Conservation (phyloP, 345 rosid species). For the Citrus trifoliata region DNA sequence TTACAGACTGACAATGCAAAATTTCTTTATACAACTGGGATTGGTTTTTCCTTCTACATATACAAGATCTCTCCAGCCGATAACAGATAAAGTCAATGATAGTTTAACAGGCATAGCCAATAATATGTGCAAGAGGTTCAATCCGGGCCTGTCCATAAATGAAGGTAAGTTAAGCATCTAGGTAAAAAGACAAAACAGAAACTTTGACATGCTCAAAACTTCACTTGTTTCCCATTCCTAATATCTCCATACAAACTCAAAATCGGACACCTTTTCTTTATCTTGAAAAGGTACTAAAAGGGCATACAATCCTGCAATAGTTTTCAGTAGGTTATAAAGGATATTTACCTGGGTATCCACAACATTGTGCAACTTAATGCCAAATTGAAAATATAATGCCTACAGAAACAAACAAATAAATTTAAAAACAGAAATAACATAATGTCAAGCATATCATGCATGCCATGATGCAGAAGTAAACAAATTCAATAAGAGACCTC, state of each 20-base stretch:
- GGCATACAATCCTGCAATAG: slow-evolving; percentile 1
- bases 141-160: neutral
- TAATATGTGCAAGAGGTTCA: neutral
- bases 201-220: neutral
- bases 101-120: neutral
- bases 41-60: neutral
- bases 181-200: neutral
- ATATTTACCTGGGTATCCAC: slow-evolving; percentile 81
- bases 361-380: slow-evolving; percentile 79
- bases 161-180: neutral
- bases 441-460: slow-evolving; percentile 11
- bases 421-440: neutral
- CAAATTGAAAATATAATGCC: slow-evolving; percentile 92
- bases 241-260: neutral
- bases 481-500: slow-evolving; percentile 64
- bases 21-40: neutral
- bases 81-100: neutral
- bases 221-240: neutral
- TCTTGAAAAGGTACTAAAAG: neutral
- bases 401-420: slow-evolving; percentile 23
- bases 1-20: neutral
- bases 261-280: neutral
- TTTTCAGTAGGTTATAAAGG: slow-evolving; percentile 12
- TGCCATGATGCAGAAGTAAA: slow-evolving; percentile 18
- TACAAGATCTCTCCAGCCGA: neutral